Conservation (phyloP, 2,329 filamentous ascomycete genomes). For the Sporothrix phasma region DNA sequence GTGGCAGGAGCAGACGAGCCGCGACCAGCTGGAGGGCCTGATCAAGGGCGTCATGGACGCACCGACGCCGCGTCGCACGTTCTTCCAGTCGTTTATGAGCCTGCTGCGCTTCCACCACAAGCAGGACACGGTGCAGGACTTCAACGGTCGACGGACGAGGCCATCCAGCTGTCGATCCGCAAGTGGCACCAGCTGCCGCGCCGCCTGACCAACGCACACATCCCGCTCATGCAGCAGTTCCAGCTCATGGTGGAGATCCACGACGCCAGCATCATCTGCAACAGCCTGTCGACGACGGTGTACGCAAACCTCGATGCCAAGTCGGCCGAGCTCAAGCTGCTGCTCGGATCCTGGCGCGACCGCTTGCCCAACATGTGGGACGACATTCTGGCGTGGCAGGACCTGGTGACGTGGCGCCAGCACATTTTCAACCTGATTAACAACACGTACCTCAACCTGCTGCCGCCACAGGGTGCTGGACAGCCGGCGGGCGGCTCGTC, state of each 20-base stretch:
- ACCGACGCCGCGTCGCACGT: conserved; percentile 82
- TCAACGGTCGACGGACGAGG: conserved; percentile 88
- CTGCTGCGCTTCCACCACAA: conserved; percentile 90
- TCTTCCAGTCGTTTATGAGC: conserved; percentile 98
- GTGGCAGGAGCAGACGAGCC: conserved; percentile 78
- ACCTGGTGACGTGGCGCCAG: conserved; percentile 98
- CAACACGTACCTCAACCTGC: conserved; percentile 74
- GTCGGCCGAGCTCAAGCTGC: conserved; percentile 87
- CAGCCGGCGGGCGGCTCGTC: conserved; percentile 81
- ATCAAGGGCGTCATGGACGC: conserved; percentile 98
- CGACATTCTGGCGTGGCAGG: conserved; percentile 98
- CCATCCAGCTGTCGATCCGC: conserved; percentile 89
- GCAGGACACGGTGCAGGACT: conserved; percentile 68
- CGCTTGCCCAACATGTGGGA: conserved; percentile 96
- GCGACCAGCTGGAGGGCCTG: conserved; percentile 81
- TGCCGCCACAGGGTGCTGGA: conserved; percentile 57
- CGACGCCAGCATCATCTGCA: conserved; percentile 92
- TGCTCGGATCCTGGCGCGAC: conserved; percentile 91
- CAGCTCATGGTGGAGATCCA: conserved; percentile 96
- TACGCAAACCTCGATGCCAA: conserved; percentile 82
- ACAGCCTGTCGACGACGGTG: conserved; percentile 77
- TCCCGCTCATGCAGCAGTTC: conserved; percentile 92
- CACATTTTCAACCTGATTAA: conserved; percentile 99
- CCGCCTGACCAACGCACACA: conserved; percentile 87
- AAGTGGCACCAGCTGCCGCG: conserved; percentile 99